A percentile compares a stretch with the other conserved stretches of the same genome.
These are phyloP conservation scores for Thielaviopsis populi DNA, from an alignment of 2,329 filamentous ascomycete genomes.

Conservation along the genomic window DNA sequence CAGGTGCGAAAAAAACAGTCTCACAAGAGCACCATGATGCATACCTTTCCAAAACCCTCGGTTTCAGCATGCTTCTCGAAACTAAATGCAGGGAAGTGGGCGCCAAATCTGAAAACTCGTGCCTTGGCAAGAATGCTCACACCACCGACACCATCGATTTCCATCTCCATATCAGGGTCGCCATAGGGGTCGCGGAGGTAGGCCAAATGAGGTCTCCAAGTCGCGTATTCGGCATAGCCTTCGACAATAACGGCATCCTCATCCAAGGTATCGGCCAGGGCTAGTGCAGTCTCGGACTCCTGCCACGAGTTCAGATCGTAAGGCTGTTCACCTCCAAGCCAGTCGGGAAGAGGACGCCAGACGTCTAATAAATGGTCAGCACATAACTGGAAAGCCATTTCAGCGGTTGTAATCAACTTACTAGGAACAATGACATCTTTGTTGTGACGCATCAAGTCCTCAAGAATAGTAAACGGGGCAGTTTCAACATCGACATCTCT, in stretches of 20 bases:
- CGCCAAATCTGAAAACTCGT: constrained; percentile 82
- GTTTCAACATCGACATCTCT: constrained; percentile 97
- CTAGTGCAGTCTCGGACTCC: constrained; percentile 90
- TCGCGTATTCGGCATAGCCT: constrained; percentile 96
- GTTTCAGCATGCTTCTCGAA: constrained; percentile 98
- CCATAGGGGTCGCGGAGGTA: constrained; percentile 94
- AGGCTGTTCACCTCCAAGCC: constrained; percentile 94
- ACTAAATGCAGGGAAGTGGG: constrained; percentile 95
- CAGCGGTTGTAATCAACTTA: constrained; percentile 37
- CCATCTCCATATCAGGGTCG: constrained; percentile 99
- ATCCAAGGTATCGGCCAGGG: constrained; percentile 83
- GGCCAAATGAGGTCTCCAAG: constrained; percentile 91
- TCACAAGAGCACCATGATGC: constrained; percentile 18
- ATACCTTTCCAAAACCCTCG: constrained; percentile 93
- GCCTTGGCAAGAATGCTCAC: constrained; percentile 96
- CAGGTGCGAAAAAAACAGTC: neutral
- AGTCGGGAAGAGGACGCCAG: constrained; percentile 95
- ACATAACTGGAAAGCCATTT: neutral
- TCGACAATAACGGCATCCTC: constrained; percentile 98
- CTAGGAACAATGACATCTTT: constrained; percentile 98
- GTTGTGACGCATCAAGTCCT: constrained; percentile 97
- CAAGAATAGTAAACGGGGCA: constrained; percentile 87
- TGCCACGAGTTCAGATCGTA: constrained; percentile 99
- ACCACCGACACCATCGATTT: constrained; percentile 92
- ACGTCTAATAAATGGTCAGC: constrained; percentile 48